Evolutionary conservation across 2,329 filamentous ascomycete species (phyloP).

Genomic region (Botryosphaeria dothidea): DNA sequence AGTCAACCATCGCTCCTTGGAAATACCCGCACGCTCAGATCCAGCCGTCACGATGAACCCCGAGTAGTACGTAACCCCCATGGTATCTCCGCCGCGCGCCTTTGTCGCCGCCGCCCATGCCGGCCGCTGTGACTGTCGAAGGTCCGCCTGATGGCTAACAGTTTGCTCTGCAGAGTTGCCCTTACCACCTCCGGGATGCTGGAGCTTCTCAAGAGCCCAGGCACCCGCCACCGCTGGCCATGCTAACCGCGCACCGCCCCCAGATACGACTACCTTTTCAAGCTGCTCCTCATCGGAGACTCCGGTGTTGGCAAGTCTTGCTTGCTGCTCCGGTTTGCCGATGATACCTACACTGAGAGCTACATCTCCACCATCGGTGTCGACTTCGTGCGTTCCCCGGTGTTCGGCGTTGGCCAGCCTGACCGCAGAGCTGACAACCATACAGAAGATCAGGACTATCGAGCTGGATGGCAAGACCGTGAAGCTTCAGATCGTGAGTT

Average conservation of each 20-base stretch:
- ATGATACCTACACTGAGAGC: conserved; percentile 98
- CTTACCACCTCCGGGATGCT: not conserved
- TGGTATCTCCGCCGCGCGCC: conserved; percentile 20
- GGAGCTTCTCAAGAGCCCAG: conserved; percentile 2
- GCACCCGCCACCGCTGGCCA: not conserved
- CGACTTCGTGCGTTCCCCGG: conserved; percentile 76
- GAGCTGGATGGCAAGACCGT: conserved; percentile 99
- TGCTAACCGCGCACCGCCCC: conserved; percentile 16
- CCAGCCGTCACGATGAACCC: conserved; percentile 73
- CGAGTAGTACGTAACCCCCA: conserved; percentile 72
- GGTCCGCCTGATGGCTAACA: conserved; percentile 1
- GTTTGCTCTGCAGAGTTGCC: conserved; percentile 7
- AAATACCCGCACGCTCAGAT: conserved; percentile 10
- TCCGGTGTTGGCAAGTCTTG: conserved; percentile 99
- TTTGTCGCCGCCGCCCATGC: conserved; percentile 11
- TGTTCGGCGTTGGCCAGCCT: conserved; percentile 17
- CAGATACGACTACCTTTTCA: conserved; percentile 99
- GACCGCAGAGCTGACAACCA: conserved; percentile 33
- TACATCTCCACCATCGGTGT: conserved; percentile 99
- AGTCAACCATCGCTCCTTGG: not conserved
- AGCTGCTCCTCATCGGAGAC: conserved; percentile 99
- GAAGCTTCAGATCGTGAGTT: conserved; percentile 95
- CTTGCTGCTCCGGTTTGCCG: conserved; percentile 94
- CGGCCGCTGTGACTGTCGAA: not conserved
- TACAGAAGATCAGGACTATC: conserved; percentile 98